A percentile compares a stretch with the other conserved stretches of the same genome.
Conservation (phyloP, 495 filamentous ascomycete species). For the Penicillium antarcticum region DNA sequence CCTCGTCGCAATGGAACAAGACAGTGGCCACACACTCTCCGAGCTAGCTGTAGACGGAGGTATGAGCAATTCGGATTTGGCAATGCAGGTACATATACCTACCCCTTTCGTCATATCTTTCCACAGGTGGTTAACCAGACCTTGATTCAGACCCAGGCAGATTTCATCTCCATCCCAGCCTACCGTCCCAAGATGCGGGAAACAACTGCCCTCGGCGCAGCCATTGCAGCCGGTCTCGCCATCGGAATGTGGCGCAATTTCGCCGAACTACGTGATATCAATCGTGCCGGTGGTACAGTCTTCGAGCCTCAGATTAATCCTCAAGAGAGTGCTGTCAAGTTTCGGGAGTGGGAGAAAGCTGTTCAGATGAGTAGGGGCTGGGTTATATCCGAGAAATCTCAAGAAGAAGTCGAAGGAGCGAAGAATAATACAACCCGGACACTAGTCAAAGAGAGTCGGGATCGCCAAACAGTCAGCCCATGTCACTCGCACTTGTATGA, state of each 20-base stretch:
- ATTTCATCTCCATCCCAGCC: constrained; percentile 43
- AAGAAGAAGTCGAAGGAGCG: not conserved
- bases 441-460: not conserved
- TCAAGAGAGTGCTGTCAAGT: constrained; percentile 61
- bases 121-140: not conserved
- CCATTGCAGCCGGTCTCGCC: constrained; percentile 92
- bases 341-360: constrained; percentile 75
- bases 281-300: constrained; percentile 64
- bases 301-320: constrained; percentile 68
- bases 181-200: constrained; percentile 71
- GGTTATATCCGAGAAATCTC: constrained; percentile 28
- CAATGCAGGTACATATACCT: constrained; percentile 65
- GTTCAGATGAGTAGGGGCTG: constrained; percentile 86
- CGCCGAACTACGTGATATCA: constrained; percentile 75
- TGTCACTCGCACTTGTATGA: not conserved
- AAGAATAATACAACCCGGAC: not conserved
- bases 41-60: constrained; percentile 89
- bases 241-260: constrained; percentile 78
- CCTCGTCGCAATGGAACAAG: constrained; percentile 89
- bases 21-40: constrained; percentile 76
- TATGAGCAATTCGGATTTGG: constrained; percentile 87
- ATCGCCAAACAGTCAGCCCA: not conserved
- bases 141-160: constrained; percentile 35
- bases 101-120: not conserved
- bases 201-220: constrained; percentile 88